Evolutionary conservation across 352 stramenopile genomes (phyloP).

Genomic region (Halophytophthora batemanensis): DNA sequence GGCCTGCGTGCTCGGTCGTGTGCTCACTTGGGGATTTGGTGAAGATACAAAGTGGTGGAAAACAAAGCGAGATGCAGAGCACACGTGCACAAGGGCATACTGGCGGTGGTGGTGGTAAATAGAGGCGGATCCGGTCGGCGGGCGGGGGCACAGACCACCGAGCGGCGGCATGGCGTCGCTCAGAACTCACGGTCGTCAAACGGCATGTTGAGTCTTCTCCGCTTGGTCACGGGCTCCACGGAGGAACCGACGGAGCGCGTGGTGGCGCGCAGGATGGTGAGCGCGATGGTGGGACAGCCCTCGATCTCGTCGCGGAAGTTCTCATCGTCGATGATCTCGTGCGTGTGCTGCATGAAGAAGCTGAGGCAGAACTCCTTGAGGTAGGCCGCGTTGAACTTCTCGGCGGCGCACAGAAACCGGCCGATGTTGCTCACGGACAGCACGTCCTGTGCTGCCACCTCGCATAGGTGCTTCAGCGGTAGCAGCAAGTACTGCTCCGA

Average conservation of each 20-base stretch:
- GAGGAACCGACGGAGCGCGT: slow-evolving; percentile 27
- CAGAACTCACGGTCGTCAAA: slow-evolving; percentile 74
- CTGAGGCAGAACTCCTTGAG: slow-evolving; percentile 81
- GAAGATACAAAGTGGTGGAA: slow-evolving; percentile 8
- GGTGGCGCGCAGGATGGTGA: slow-evolving; percentile 74
- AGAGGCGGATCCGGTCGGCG: slow-evolving; percentile 18
- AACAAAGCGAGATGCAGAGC: slow-evolving; percentile 13
- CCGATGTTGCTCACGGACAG: slow-evolving; percentile 71
- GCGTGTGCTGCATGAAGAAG: slow-evolving; percentile 75
- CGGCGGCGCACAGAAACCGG: slow-evolving; percentile 74
- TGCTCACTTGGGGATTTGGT: slow-evolving; percentile 6
- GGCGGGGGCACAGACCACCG: slow-evolving; percentile 2
- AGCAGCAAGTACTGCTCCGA: slow-evolving; percentile 80
- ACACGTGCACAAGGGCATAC: slow-evolving; percentile 3
- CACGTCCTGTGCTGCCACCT: slow-evolving; percentile 67
- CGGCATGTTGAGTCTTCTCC: slow-evolving; percentile 79
- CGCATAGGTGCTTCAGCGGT: slow-evolving; percentile 74
- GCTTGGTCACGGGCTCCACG: slow-evolving; percentile 50
- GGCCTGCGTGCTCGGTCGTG: slow-evolving; percentile 7
- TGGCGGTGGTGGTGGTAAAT: slow-evolving; percentile 35
- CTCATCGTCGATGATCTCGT: slow-evolving; percentile 80
- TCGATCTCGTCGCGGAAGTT: slow-evolving; percentile 83
- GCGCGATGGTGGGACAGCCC: slow-evolving; percentile 63
- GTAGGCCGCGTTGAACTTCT: slow-evolving; percentile 83
- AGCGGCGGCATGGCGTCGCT: slow-evolving; percentile 13